Evolutionary conservation across 352 stramenopile genomes (phyloP), one percentile per base, ranked within the genome.

Genomic region (Phytopythium helicoides): DNA sequence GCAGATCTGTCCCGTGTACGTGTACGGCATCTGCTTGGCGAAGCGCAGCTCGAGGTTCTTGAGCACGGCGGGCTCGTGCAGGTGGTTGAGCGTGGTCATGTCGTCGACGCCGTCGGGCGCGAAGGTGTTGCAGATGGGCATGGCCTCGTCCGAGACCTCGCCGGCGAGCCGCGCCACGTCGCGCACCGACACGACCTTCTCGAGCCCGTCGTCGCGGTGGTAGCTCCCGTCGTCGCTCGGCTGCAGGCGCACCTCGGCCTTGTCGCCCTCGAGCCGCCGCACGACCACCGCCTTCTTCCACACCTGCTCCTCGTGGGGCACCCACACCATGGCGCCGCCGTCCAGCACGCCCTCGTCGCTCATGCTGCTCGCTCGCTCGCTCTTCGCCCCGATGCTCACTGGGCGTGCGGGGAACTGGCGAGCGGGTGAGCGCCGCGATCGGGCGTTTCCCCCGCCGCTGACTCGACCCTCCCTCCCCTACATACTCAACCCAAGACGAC

Each of bases 1-100:
- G 54, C 97, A 91, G 62, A 98, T 98, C 49, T 98, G 91, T 14
- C 94, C 94, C 2, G 96, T 97, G 57, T 95, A 96, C 15, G 95
- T 98, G 71, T 99, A 99, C 8, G 95, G 95, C 64, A 86, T 73
- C 16, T 76, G 69, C 15, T 65, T 59, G 41, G 77, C 78, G 60
- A 95, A 96, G 26, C 89, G 74, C 36, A 76, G 79, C 53, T 81
- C 81, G 50, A 97, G 60, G 70, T 96, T 96, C 54, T 92, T 87
- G 7, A 97, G 73, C 55, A 97, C 93, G 34, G 86, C 83, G n/a
- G 89, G 80, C 65, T 96, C 87, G 53, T 97, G 89, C 14, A 97
- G 61, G 68, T 96, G 81, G 60, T 86, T 88, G 35, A 95, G 67
- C 51, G 81, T 71, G 54, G 85, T 88, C 81, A 95, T 89, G 62